These are phyloP conservation scores for Mycena vitilis DNA, from an alignment of 768 basidiomycete genomes.

Conservation along the genomic window DNA sequence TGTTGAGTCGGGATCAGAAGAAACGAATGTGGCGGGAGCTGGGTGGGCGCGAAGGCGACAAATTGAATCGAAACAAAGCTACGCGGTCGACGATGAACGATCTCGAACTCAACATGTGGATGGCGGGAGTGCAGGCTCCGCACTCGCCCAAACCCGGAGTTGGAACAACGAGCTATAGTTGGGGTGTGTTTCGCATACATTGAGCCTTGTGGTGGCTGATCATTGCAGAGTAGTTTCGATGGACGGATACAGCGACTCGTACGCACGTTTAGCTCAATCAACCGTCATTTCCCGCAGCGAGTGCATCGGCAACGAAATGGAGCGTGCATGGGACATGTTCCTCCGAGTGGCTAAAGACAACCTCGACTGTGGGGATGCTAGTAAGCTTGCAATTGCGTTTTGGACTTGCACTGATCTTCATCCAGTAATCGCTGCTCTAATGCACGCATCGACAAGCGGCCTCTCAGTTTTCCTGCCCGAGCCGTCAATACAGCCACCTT, in stretches of 20 bases:
- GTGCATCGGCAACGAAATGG: slow-evolving; percentile 12
- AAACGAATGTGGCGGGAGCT: slow-evolving; percentile 47
- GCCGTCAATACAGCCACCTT: slow-evolving; percentile 1
- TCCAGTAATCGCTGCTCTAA: slow-evolving; percentile 31
- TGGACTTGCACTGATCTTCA: neutral
- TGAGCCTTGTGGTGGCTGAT: neutral
- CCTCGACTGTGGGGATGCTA: slow-evolving; percentile 18
- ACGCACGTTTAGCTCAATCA: neutral
- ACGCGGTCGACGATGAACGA: slow-evolving; percentile 18
- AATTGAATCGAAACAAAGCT: slow-evolving; percentile 5
- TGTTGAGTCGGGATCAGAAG: slow-evolving; percentile 22
- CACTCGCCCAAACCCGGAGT: neutral
- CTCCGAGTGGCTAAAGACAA: slow-evolving; percentile 18
- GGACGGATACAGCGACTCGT: slow-evolving; percentile 23
- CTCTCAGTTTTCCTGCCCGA: slow-evolving; percentile 34
- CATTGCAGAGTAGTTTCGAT: slow-evolving; percentile 15
- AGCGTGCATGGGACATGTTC: slow-evolving; percentile 28
- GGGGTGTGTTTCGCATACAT: slow-evolving; percentile 13
- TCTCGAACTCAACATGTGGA: slow-evolving; percentile 29
- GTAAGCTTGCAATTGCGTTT: slow-evolving; percentile 1
- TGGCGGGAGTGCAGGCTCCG: slow-evolving; percentile 26
- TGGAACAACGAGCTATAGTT: slow-evolving; percentile 15
- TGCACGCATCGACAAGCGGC: slow-evolving; percentile 24
- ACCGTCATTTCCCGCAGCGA: slow-evolving; percentile 7
- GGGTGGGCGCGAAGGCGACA: slow-evolving; percentile 28